phyloP scores from a whole-genome alignment of 495 filamentous ascomycete genomes.

The Corynascus novoguineensis region DNA sequence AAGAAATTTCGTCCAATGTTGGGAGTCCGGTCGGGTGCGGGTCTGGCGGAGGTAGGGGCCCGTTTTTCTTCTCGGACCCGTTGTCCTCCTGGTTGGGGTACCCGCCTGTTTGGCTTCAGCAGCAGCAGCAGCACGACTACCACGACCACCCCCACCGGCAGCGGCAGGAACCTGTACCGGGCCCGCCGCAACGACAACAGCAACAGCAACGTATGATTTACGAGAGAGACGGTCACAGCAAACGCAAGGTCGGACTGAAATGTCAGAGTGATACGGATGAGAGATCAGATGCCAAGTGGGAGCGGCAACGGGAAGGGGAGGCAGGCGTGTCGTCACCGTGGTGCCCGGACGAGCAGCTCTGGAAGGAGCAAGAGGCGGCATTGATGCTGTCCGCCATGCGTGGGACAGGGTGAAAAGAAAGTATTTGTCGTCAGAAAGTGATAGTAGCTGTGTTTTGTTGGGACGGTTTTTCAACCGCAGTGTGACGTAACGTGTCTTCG shows the following conservation, averaged over 20 bases:
- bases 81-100: conserved; percentile 5
- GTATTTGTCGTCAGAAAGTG: too few species aligned
- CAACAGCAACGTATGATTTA: not conserved
- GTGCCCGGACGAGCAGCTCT: conserved; percentile 24
- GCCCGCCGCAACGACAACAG: not conserved
- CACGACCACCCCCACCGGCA: too few species aligned
- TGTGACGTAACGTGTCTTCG: too few species aligned
- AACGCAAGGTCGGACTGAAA: too few species aligned
- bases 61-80: conserved; percentile 21
- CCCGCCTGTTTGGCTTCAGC: conserved; percentile 13
- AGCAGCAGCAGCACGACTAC: not conserved
- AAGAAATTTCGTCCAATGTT: conserved; percentile 20
- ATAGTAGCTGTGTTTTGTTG: not conserved
- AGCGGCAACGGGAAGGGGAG: not conserved
- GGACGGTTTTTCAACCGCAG: too few species aligned
- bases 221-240: not conserved
- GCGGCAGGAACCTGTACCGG: not conserved
- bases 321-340: not conserved
- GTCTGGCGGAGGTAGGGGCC: not conserved
- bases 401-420: not conserved
- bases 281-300: too few species aligned
- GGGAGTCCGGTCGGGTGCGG: not conserved
- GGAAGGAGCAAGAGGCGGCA: conserved; percentile 25
- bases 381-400: conserved; percentile 20
- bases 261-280: too few species aligned